Percentiles rank a stretch among this genome's conserved stretches.
These are phyloP conservation scores for Chalaropsis ovoidea DNA, from an alignment of 2,329 filamentous ascomycete genomes.

Conservation along the genomic window DNA sequence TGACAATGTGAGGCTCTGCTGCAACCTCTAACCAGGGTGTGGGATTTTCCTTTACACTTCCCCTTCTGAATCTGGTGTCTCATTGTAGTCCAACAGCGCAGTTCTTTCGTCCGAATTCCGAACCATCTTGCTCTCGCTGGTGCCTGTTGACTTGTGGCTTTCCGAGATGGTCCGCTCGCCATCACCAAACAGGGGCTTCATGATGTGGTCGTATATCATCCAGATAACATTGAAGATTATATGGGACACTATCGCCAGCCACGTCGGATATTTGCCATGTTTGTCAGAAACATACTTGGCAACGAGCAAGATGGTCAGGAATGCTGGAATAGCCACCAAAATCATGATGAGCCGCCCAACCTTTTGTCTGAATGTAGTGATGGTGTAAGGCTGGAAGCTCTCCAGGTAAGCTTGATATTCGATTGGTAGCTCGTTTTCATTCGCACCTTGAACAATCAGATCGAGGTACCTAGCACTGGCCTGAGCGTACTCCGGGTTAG, in stretches of 20 bases:
- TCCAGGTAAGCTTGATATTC: conserved; percentile 68
- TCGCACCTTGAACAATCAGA: conserved; percentile 66
- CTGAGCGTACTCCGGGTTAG: conserved; percentile 64
- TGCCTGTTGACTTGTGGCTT: neutral
- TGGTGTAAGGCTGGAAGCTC: conserved; percentile 57
- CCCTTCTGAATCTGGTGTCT: neutral
- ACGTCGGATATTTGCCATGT: conserved; percentile 56
- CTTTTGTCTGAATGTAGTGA: conserved; percentile 56
- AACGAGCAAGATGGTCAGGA: conserved; percentile 45
- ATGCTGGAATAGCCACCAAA: conserved; percentile 41
- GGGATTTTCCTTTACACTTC: neutral
- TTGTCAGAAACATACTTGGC: conserved; percentile 49
- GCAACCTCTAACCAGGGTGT: neutral
- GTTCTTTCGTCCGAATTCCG: conserved; percentile 7
- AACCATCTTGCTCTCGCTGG: neutral
- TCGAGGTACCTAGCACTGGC: conserved; percentile 74
- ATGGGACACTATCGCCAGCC: conserved; percentile 45
- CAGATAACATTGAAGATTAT: conserved; percentile 39
- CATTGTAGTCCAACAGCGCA: conserved; percentile 10
- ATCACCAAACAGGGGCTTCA: conserved; percentile 64
- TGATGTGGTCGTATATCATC: conserved; percentile 38
- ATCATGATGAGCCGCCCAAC: conserved; percentile 56
- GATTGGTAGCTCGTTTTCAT: conserved; percentile 66
- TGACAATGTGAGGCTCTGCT: neutral
- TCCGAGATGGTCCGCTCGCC: conserved; percentile 55